phyloP scores from a whole-genome alignment of 2,329 filamentous ascomycete species.

The Albifimbria verrucaria region DNA sequence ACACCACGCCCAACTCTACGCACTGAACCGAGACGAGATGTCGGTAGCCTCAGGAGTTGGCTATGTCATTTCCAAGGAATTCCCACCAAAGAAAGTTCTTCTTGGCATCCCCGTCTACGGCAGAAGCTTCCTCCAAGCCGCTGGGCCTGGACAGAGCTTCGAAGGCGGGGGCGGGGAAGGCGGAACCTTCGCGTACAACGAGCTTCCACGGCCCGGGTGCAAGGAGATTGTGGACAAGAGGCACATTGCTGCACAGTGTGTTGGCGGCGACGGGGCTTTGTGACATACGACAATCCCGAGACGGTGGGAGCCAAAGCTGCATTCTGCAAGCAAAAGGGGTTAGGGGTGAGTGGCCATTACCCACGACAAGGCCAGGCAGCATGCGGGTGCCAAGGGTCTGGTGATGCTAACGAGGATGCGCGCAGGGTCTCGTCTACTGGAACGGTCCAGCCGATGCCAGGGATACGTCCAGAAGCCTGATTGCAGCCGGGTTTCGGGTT shows the following conservation, averaged over 20 bases:
- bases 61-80: slow-evolving; percentile 63
- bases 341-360: slow-evolving; percentile 51
- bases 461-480: slow-evolving; percentile 53
- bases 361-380: slow-evolving; percentile 5
- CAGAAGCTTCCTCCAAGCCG: slow-evolving; percentile 66
- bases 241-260: slow-evolving; percentile 67
- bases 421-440: slow-evolving; percentile 76
- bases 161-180: slow-evolving; percentile 56
- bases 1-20: slow-evolving; percentile 73
- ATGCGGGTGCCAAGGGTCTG: not conserved
- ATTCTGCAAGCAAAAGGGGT: slow-evolving; percentile 66
- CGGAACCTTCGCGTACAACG: slow-evolving; percentile 70
- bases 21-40: slow-evolving; percentile 55
- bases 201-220: slow-evolving; percentile 60
- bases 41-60: slow-evolving; percentile 66
- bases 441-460: slow-evolving; percentile 68
- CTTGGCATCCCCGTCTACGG: slow-evolving; percentile 75
- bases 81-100: slow-evolving; percentile 68
- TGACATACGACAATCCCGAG: slow-evolving; percentile 75
- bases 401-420: not conserved
- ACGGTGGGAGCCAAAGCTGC: slow-evolving; percentile 73
- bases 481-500: slow-evolving; percentile 56
- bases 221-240: slow-evolving; percentile 67
- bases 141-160: slow-evolving; percentile 61
- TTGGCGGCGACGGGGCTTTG: slow-evolving; percentile 73